Evolutionary conservation across 768 basidiomycete genomes (phyloP).

Genomic region (Lactifluus subvellereus): DNA sequence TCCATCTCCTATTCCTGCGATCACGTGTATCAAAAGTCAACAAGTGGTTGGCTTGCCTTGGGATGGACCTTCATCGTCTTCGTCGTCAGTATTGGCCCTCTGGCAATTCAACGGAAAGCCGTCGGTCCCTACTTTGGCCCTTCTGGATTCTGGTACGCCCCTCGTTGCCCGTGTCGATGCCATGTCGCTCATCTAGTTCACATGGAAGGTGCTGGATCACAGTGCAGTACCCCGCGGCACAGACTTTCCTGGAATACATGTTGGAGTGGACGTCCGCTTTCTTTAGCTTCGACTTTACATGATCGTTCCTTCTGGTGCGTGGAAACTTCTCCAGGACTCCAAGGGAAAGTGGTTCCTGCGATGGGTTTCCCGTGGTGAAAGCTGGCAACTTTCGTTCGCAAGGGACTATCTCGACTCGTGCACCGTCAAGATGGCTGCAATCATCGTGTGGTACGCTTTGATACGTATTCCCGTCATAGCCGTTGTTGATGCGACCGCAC

Average conservation of each 20-base stretch:
- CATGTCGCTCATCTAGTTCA: neutral
- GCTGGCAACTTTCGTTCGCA: constrained; percentile 32
- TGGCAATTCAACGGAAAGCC: constrained; percentile 31
- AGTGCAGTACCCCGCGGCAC: constrained; percentile 34
- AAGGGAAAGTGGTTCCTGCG: constrained; percentile 30
- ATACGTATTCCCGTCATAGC: neutral
- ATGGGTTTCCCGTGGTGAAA: constrained; percentile 29
- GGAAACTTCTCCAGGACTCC: constrained; percentile 32
- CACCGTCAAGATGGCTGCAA: constrained; percentile 31
- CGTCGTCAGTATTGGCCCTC: constrained; percentile 36
- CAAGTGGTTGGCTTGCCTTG: constrained; percentile 28
- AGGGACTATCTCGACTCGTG: constrained; percentile 33
- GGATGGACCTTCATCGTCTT: constrained; percentile 36
- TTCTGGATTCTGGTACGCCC: constrained; percentile 37
- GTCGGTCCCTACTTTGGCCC: constrained; percentile 42
- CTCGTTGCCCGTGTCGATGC: neutral
- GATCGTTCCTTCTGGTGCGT: constrained; percentile 33
- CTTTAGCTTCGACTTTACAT: constrained; percentile 33
- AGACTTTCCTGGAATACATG: constrained; percentile 41
- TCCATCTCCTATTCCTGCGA: constrained; percentile 39
- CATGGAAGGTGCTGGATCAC: constrained; percentile 42
- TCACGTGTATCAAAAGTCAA: constrained; percentile 23
- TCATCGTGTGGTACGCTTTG: constrained; percentile 32
- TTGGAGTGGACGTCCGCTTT: constrained; percentile 36
- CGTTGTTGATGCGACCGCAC: neutral